These are phyloP conservation scores for Helicocarpus griseus DNA, from an alignment of 2,329 filamentous ascomycete genomes.

Conservation along the genomic window DNA sequence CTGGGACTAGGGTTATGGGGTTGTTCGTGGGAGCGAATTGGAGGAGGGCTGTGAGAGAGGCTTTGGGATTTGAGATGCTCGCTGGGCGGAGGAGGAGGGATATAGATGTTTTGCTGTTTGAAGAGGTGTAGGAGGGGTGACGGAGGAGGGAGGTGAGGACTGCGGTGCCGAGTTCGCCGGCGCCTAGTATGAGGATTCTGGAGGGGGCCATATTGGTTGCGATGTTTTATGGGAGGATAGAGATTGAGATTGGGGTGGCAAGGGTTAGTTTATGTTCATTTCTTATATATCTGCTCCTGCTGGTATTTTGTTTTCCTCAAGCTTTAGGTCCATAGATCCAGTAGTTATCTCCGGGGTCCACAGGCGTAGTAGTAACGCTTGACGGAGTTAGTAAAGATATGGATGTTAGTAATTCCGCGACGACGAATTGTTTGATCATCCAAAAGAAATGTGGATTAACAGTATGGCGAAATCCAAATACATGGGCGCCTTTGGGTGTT, in stretches of 20 bases:
- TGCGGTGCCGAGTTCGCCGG: slow-evolving; percentile 6
- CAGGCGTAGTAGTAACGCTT: background rate
- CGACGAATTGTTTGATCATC: too few relatives aligned
- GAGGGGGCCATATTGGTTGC: background rate
- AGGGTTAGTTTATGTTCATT: background rate
- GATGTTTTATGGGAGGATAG: background rate
- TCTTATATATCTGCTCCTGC: background rate
- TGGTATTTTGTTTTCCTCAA: too few relatives aligned
- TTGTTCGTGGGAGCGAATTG: slow-evolving; percentile 9
- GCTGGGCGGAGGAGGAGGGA: slow-evolving; percentile 46
- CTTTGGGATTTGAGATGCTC: slow-evolving; percentile 26
- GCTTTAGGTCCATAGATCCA: background rate
- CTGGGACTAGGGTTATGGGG: slow-evolving; percentile 32
- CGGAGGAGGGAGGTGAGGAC: slow-evolving; percentile 32
- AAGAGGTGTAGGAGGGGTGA: slow-evolving; percentile 35
- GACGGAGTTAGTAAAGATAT: background rate
- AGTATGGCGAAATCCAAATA: too few relatives aligned
- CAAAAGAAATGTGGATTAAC: too few relatives aligned
- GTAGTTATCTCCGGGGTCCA: background rate
- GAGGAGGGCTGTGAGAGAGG: background rate
- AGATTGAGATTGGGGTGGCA: background rate
- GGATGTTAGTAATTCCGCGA: background rate
- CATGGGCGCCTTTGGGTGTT: too few relatives aligned
- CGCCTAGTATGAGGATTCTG: slow-evolving; percentile 8
- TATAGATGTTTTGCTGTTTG: slow-evolving; percentile 27